These are phyloP conservation scores for Mycena vitilis DNA, from an alignment of 768 basidiomycete species.

Conservation along the genomic window DNA sequence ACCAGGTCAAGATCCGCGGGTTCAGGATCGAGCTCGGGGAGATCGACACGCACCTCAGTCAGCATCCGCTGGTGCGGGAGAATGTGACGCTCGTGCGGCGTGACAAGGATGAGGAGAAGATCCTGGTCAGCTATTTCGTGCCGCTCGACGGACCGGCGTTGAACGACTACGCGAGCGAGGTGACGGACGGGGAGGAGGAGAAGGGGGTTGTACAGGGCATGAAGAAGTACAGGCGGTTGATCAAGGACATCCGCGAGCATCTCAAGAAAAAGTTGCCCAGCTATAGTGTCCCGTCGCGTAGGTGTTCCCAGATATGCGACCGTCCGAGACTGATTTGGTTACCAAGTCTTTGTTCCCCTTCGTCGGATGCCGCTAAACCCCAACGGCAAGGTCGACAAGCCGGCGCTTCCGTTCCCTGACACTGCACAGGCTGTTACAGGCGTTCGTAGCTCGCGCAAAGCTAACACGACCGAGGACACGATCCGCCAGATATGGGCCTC, in stretches of 20 bases:
- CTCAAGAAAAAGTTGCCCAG: conserved; percentile 96
- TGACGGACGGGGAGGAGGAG: conserved; percentile 64
- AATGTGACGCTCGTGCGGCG: conserved; percentile 96
- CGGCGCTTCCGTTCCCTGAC: conserved; percentile 97
- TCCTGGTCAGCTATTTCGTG: conserved; percentile 97
- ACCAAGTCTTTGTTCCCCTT: conserved; percentile 88
- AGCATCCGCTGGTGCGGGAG: conserved; percentile 94
- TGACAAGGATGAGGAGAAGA: conserved; percentile 99
- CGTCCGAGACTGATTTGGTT: not conserved
- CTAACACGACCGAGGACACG: conserved; percentile 79
- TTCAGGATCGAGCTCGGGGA: conserved; percentile 99
- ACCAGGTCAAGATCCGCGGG: conserved; percentile 99
- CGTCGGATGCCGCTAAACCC: conserved; percentile 97
- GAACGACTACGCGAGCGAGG: conserved; percentile 77
- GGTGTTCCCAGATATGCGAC: conserved; percentile 45
- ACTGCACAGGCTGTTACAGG: conserved; percentile 75
- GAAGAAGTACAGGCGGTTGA: conserved; percentile 84
- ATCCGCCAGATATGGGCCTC: conserved; percentile 88
- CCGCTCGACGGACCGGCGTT: conserved; percentile 79
- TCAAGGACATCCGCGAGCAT: conserved; percentile 94
- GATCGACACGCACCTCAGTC: conserved; percentile 95
- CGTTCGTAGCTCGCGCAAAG: conserved; percentile 55
- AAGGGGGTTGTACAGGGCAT: conserved; percentile 80
- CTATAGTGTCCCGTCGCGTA: conserved; percentile 92
- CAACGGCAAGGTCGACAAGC: conserved; percentile 99